Conservation (phyloP, 2,329 filamentous ascomycete genomes). For the Penicillium hordei region DNA sequence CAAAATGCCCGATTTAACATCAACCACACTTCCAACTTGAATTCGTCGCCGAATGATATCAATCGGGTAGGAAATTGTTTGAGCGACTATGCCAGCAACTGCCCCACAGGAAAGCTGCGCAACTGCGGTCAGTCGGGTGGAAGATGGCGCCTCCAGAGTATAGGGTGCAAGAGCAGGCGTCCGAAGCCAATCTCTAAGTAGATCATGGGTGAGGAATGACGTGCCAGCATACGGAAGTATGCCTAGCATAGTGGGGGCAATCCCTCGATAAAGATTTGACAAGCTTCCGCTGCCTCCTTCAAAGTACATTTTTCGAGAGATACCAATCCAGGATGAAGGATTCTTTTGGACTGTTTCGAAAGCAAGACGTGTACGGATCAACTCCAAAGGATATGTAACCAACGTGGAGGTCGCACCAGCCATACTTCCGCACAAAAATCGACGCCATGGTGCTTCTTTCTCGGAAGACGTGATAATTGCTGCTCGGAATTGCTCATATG, state of each 20-base stretch:
- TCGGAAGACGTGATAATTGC: constrained; percentile 68
- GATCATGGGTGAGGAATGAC: constrained; percentile 93
- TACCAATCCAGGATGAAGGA: constrained; percentile 64
- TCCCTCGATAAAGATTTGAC: constrained; percentile 91
- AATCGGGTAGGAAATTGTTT: constrained; percentile 88
- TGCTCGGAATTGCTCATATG: constrained; percentile 91
- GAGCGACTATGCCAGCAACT: constrained; percentile 80
- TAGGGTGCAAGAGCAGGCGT: constrained; percentile 64
- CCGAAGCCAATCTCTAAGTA: constrained; percentile 81
- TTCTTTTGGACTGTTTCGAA: constrained; percentile 77
- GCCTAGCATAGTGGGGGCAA: constrained; percentile 82
- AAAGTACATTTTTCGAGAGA: constrained; percentile 82
- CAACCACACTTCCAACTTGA: constrained; percentile 93
- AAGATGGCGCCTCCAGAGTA: constrained; percentile 65
- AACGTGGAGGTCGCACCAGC: constrained; percentile 85
- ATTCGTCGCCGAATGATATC: constrained; percentile 90
- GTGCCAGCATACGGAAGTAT: constrained; percentile 97
- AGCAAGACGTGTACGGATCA: constrained; percentile 86
- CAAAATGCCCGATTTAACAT: constrained; percentile 75
- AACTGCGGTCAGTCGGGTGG: constrained; percentile 20
- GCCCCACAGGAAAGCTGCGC: constrained; percentile 57
- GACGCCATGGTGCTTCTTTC: constrained; percentile 76
- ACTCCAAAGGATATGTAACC: constrained; percentile 91
- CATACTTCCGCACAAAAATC: constrained; percentile 50
- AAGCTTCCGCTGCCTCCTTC: constrained; percentile 68